Evolutionary conservation across 2,329 filamentous ascomycete genomes (phyloP), one percentile per base, ranked within the genome.

Genomic region (Phyllosticta citrichinensis): DNA sequence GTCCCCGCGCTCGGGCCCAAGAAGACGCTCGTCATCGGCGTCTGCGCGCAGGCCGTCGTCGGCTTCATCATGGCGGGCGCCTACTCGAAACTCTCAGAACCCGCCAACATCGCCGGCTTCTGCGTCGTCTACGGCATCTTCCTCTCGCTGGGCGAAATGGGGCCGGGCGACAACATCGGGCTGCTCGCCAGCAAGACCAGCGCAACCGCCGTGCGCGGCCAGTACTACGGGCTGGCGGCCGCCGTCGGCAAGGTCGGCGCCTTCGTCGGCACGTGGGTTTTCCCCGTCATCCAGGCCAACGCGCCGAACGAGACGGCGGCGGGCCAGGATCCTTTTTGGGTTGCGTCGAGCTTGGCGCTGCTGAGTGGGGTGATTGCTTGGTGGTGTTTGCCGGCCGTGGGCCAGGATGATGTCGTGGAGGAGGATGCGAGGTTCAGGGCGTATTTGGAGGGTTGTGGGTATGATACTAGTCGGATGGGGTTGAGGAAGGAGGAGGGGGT

Each of bases 121-220:
- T 86, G 89, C 1, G 87, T 91, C 5, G 83, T 93, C 2, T 93
- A 91, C 66, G 89, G 83, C 17, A 80, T 94, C 64, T 94, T 94
- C 76, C 77, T 90, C 1, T 83, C 86, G 0, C 79, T 93, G 1
- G 89, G 89, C 56, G 90, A 94, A 72, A 75, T 95, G 51, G 91
- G 92, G 0, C 91, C 92, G 0, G 92, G 92, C 12, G 89, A 96
- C 77, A 96, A 96, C 72, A 96, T 96, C 66, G 91, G 91, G 2
- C 81, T 96, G 0, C 74, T 95, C 30, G 91, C 92, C 0, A 88
- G 88, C 55, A 96, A 96, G 78, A 92, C 89, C 1, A 91, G 86
- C 68, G 90, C 92, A 0, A 96, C 92, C 4, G 87, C 88, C 19
- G 87, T 97, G n/a, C 83, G 91, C 50, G 92, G 91, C 2, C 84